Percentiles rank a stretch among this genome's conserved stretches.
Evolutionary conservation across 805 yeast genomes (phyloP).

Genomic region (Yamadazyma kitorensis): DNA sequence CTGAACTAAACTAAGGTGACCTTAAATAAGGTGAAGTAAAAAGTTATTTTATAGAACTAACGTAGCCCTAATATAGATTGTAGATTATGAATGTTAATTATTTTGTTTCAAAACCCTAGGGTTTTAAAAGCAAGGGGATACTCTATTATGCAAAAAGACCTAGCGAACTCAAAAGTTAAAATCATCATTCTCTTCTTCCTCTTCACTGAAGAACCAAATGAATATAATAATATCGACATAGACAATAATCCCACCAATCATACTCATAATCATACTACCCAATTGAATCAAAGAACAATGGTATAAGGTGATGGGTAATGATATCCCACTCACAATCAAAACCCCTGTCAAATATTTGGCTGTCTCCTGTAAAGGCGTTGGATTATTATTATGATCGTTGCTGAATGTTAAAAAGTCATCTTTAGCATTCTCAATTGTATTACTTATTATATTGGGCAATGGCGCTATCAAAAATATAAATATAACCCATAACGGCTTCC

Average conservation of each 20-base stretch:
- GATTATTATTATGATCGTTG: constrained; percentile 36
- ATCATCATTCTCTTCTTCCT: constrained; percentile 44
- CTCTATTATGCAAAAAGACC: neutral
- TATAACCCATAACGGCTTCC: constrained; percentile 42
- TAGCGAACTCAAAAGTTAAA: constrained; percentile 35
- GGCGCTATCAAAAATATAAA: constrained; percentile 43
- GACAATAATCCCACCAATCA: constrained; percentile 43
- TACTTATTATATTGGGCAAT: constrained; percentile 40
- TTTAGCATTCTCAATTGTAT: constrained; percentile 33
- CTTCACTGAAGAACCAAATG: constrained; percentile 46
- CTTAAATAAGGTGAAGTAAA: too few relatives aligned
- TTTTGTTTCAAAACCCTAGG: too few relatives aligned
- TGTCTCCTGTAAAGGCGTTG: constrained; percentile 37
- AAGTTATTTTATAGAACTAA: too few relatives aligned
- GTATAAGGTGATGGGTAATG: constrained; percentile 41
- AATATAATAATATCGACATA: constrained; percentile 42
- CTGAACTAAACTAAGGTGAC: too few relatives aligned
- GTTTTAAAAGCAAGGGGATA: too few relatives aligned
- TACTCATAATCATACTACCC: constrained; percentile 44
- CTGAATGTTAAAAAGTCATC: constrained; percentile 45
- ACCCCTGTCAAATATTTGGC: constrained; percentile 39
- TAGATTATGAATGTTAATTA: too few relatives aligned
- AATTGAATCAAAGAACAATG: constrained; percentile 35
- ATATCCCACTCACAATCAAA: constrained; percentile 41
- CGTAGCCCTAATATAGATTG: too few relatives aligned